Evolutionary conservation across 1,284 basidiomycete genomes (phyloP).

Genomic region (Ceratobasidium papillatum): DNA sequence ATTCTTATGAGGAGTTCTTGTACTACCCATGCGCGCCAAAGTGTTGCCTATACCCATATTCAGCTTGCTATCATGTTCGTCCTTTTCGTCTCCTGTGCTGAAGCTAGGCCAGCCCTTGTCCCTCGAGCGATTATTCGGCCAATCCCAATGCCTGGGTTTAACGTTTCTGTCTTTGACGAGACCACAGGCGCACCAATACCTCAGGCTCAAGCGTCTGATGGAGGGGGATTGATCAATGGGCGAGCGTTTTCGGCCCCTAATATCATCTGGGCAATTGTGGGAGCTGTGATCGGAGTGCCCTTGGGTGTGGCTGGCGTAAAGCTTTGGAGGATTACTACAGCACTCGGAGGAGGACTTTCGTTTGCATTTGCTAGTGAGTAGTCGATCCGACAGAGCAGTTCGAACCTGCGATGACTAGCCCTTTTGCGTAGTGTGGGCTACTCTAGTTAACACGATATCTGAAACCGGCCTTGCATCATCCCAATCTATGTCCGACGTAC

Average conservation of each 20-base stretch:
- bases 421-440: slow-evolving; percentile 17
- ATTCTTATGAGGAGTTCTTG: neutral
- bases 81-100: neutral
- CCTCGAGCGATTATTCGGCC: slow-evolving; percentile 31
- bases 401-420: neutral
- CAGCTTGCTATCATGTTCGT: neutral
- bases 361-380: slow-evolving; percentile 37
- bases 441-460: slow-evolving; percentile 29
- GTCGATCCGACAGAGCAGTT: neutral
- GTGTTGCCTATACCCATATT: neutral
- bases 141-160: slow-evolving; percentile 31
- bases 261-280: slow-evolving; percentile 32
- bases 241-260: slow-evolving; percentile 30
- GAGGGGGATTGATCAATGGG: slow-evolving; percentile 22
- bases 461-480: slow-evolving; percentile 29
- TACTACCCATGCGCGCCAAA: neutral
- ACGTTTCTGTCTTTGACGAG: slow-evolving; percentile 36
- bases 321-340: slow-evolving; percentile 31
- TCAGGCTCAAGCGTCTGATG: slow-evolving; percentile 31
- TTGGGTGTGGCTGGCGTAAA: slow-evolving; percentile 21
- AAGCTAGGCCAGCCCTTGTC: slow-evolving; percentile 15
- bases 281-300: slow-evolving; percentile 14
- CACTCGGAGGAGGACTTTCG: slow-evolving; percentile 22
- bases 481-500: slow-evolving; percentile 36
- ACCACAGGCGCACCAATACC: slow-evolving; percentile 33